phyloP scores from a whole-genome alignment of 495 filamentous ascomycete species.

The Penicillium riverlandense region DNA sequence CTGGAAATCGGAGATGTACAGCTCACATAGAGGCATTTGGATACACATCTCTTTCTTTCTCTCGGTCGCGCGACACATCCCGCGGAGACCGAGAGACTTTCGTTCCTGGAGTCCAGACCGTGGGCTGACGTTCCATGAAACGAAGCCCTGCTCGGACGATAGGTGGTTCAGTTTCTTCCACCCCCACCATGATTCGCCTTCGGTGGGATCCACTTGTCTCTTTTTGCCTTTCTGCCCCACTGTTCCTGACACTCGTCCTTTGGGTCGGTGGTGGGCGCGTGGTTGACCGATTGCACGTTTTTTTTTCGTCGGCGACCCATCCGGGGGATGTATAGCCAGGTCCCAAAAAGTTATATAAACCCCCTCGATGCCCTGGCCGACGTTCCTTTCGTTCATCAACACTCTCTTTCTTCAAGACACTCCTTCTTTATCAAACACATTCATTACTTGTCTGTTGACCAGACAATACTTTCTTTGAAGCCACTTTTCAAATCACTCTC shows the following conservation, averaged over 20 bases:
- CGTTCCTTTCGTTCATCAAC: not conserved
- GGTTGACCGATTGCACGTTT: slow-evolving; percentile 9
- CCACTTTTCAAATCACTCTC: too few species aligned
- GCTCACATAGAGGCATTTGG: too few species aligned
- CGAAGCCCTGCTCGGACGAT: too few species aligned
- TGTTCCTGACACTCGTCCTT: not conserved
- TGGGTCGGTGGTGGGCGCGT: slow-evolving; percentile 2
- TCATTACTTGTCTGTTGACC: slow-evolving; percentile 20
- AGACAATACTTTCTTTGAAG: slow-evolving; percentile 3
- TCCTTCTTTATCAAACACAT: slow-evolving; percentile 9
- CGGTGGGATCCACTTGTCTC: not conserved
- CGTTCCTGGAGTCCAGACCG: too few species aligned
- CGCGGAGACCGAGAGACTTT: too few species aligned
- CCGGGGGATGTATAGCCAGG: slow-evolving; percentile 4
- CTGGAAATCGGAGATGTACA: too few species aligned
- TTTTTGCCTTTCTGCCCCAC: not conserved
- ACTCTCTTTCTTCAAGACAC: slow-evolving; percentile 8
- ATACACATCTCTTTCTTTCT: too few species aligned
- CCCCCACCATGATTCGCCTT: slow-evolving; percentile 6
- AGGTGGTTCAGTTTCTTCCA: not conserved
- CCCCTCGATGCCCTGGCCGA: not conserved
- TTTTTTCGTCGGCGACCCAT: slow-evolving; percentile 3
- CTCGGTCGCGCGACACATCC: too few species aligned
- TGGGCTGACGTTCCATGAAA: too few species aligned
- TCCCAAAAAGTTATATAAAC: slow-evolving; percentile 16